Evolutionary conservation across 768 basidiomycete species (phyloP).

Genomic region (Naganishia antarctica): DNA sequence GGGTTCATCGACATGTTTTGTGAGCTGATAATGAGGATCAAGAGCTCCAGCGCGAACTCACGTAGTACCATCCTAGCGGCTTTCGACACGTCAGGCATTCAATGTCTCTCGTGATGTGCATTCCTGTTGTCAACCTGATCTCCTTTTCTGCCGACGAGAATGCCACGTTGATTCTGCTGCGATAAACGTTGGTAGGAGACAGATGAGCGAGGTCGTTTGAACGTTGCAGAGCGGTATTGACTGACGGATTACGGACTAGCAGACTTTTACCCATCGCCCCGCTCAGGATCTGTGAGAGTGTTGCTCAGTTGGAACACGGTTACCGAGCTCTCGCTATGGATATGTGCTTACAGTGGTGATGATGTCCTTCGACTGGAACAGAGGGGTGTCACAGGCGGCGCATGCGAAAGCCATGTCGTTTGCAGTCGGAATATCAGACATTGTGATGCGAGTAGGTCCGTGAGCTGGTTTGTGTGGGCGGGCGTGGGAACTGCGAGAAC

Average conservation of each 20-base stretch:
- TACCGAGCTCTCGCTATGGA: neutral
- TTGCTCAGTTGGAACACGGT: neutral
- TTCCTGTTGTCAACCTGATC: slow-evolving; percentile 16
- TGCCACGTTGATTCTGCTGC: slow-evolving; percentile 12
- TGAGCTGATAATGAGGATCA: too few species aligned
- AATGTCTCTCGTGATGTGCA: slow-evolving; percentile 17
- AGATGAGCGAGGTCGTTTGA: neutral
- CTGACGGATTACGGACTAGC: slow-evolving; percentile 16
- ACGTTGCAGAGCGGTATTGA: neutral
- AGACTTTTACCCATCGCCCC: slow-evolving; percentile 15
- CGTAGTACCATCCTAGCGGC: slow-evolving; percentile 18
- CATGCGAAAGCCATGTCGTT: neutral
- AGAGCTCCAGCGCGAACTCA: neutral
- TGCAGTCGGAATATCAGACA: neutral
- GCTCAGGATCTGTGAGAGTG: slow-evolving; percentile 10
- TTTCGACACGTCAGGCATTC: slow-evolving; percentile 12
- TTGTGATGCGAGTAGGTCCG: neutral
- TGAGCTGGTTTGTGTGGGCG: too few species aligned
- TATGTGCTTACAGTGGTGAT: neutral
- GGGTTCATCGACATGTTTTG: too few species aligned
- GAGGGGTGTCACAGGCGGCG: slow-evolving; percentile 14
- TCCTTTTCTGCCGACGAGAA: slow-evolving; percentile 16
- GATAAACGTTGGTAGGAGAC: neutral
- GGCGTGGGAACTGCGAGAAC: too few species aligned
- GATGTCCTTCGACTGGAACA: slow-evolving; percentile 17